Conservation (phyloP, 805 yeast species). For the Hagleromyces aurorensis region DNA sequence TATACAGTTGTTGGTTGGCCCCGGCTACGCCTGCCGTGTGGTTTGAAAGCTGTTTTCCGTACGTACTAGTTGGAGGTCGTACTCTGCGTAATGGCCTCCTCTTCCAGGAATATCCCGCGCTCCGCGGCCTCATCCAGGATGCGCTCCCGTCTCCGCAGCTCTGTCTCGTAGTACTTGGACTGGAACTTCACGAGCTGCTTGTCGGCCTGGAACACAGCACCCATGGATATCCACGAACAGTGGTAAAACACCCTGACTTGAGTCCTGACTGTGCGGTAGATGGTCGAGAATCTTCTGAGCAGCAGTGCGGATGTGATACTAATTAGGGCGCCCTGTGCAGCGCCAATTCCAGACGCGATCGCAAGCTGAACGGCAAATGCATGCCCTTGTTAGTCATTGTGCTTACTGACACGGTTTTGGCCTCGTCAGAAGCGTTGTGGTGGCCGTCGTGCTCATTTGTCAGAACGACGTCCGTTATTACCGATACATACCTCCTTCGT, state of each 20-base stretch:
- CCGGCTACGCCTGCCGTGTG: too few relatives aligned
- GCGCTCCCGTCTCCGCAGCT: conserved; percentile 30
- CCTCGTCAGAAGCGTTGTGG: too few relatives aligned
- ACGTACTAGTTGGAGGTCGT: conserved; percentile 12
- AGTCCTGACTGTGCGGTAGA: conserved; percentile 33
- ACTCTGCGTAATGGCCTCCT: conserved; percentile 19
- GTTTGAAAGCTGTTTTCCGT: too few relatives aligned
- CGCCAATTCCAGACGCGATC: conserved; percentile 35
- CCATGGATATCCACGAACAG: conserved; percentile 35
- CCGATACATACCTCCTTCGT: conserved; percentile 28
- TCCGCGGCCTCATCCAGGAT: conserved; percentile 39
- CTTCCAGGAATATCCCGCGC: conserved; percentile 37
- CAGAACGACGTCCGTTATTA: background rate
- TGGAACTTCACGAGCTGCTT: conserved; percentile 33
- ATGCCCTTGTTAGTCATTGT: conserved; percentile 7
- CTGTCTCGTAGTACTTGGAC: conserved; percentile 29
- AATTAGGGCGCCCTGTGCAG: conserved; percentile 35
- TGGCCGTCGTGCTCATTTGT: background rate
- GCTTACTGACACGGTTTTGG: background rate
- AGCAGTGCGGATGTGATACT: conserved; percentile 31
- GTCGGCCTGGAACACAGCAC: conserved; percentile 38
- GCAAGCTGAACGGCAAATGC: conserved; percentile 21
- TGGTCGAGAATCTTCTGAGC: conserved; percentile 30
- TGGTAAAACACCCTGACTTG: conserved; percentile 37
- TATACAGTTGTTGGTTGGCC: too few relatives aligned